Percentiles rank a stretch among this genome's conserved stretches.
Evolutionary conservation across 306 rosid species (phyloP).

Genomic region (Hylodesmum podocarpum): DNA sequence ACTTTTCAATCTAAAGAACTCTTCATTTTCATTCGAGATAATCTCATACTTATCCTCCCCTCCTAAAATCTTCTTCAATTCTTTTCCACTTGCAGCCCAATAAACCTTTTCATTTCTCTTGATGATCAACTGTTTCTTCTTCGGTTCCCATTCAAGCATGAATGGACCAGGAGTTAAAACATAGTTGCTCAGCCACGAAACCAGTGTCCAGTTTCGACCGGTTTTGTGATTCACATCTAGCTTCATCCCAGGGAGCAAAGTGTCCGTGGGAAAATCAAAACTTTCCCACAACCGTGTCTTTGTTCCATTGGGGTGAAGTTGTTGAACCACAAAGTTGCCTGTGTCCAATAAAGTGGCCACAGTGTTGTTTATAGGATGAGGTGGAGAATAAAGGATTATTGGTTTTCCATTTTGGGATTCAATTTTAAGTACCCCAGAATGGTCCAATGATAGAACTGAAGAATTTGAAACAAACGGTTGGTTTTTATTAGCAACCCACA

Average conservation of each 20-base stretch:
- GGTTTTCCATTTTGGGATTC: neutral
- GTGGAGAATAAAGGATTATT: conserved; percentile 6
- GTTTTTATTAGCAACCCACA: conserved; percentile 17
- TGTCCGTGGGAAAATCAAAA: conserved; percentile 19
- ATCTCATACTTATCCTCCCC: neutral
- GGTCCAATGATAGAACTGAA: neutral
- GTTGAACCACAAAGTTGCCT: conserved; percentile 33
- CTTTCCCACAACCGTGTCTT: conserved; percentile 27
- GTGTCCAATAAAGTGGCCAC: conserved; percentile 26
- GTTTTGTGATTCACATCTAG: conserved; percentile 27
- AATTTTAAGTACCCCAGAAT: conserved; percentile 19
- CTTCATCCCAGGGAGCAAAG: conserved; percentile 29
- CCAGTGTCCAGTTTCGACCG: neutral
- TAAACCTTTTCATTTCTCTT: neutral
- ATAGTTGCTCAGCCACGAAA: neutral
- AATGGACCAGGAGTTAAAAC: conserved; percentile 8
- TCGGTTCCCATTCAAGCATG: conserved; percentile 37
- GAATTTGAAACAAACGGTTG: neutral
- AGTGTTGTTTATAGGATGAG: neutral
- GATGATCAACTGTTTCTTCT: neutral
- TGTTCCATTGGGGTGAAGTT: neutral
- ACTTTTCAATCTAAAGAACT: neutral
- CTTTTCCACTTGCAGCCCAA: neutral
- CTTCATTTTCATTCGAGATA: neutral
- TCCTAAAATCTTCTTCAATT: neutral